Evolutionary conservation across 768 basidiomycete species (phyloP), one percentile per base, ranked within the genome.

Genomic region (Imleria badia): DNA sequence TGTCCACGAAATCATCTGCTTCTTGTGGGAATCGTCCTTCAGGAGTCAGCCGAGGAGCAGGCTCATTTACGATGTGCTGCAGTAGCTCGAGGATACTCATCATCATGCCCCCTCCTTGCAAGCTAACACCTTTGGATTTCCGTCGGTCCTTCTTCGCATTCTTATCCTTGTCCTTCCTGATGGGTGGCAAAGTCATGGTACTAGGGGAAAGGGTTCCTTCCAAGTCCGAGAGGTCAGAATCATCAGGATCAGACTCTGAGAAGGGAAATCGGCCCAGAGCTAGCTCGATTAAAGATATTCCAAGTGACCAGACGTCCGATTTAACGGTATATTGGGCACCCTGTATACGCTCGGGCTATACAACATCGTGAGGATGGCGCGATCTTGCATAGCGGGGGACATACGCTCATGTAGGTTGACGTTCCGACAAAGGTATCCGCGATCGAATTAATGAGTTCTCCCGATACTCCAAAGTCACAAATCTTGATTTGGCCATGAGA

Each of bases 381-480:
- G 30, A 60, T 52, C 48, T 39, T 44, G 45, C 43, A 34, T 38
- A 40, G 43, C 39, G 48, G 42, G 20, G 52, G 43, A 83, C 87
- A 67, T 73, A 98, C 97, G 63, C 97, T 98, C 96, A 98, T 99
- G 71, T 99, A 99, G 5, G 95, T 98, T 58, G 91, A 94, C 14
- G 97, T 99, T 29, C 97, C 96, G 36, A 99, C 97, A 68, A 98
- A 99, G 1, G 97, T 98, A 73, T 98, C 95, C 35, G 97, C 97
- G 59, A 98, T 96, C 9, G 93, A 95, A 74, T 98, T 98, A 75
- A 98, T 96, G 64, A 99, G 81, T 71, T 99, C 97, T 33, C 97
- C 97, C 2, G 95, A 98, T 8, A 99, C 97, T 36, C 97, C 97
- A 70, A 98, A 99, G 73, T 99, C 97, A 66, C 96, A 98, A 51